Conservation (phyloP, 2,329 filamentous ascomycete genomes). For the Penicillium freii region DNA sequence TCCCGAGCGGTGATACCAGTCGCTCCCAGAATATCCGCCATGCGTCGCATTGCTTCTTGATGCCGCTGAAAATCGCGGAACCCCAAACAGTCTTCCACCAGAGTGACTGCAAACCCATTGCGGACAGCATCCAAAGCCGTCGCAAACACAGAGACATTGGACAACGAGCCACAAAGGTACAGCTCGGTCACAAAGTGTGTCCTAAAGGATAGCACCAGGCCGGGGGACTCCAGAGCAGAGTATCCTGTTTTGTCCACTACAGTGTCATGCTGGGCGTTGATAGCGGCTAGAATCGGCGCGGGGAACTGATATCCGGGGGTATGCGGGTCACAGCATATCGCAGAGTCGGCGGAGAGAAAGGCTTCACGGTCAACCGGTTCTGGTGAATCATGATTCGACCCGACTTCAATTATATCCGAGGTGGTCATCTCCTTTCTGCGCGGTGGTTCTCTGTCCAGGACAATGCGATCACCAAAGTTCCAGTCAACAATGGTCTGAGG, state of each 20-base stretch:
- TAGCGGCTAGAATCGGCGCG: slow-evolving; percentile 49
- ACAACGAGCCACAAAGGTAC: slow-evolving; percentile 81
- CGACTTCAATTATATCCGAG: slow-evolving; percentile 23
- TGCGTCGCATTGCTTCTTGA: slow-evolving; percentile 65
- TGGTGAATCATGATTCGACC: slow-evolving; percentile 19
- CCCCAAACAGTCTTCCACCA: slow-evolving; percentile 86
- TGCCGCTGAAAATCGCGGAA: slow-evolving; percentile 71
- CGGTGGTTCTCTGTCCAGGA: slow-evolving; percentile 32
- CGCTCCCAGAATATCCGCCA: slow-evolving; percentile 73
- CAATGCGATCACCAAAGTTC: slow-evolving; percentile 48
- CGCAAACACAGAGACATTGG: slow-evolving; percentile 85
- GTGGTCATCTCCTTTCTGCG: slow-evolving; percentile 7
- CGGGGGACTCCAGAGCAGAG: slow-evolving; percentile 77
- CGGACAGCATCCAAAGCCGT: slow-evolving; percentile 87
- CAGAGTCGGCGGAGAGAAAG: slow-evolving; percentile 38
- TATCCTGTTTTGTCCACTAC: slow-evolving; percentile 73
- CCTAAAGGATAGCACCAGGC: slow-evolving; percentile 73
- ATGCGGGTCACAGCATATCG: slow-evolving; percentile 42
- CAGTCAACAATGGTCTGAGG: slow-evolving; percentile 56
- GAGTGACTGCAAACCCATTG: slow-evolving; percentile 80
- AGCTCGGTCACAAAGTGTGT: slow-evolving; percentile 85
- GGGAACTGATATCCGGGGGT: slow-evolving; percentile 51
- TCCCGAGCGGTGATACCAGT: slow-evolving; percentile 60
- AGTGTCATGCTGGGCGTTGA: slow-evolving; percentile 53
- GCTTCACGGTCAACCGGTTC: slow-evolving; percentile 42